Evolutionary conservation across 768 basidiomycete species (phyloP).

Genomic region (Mycena latifolia): DNA sequence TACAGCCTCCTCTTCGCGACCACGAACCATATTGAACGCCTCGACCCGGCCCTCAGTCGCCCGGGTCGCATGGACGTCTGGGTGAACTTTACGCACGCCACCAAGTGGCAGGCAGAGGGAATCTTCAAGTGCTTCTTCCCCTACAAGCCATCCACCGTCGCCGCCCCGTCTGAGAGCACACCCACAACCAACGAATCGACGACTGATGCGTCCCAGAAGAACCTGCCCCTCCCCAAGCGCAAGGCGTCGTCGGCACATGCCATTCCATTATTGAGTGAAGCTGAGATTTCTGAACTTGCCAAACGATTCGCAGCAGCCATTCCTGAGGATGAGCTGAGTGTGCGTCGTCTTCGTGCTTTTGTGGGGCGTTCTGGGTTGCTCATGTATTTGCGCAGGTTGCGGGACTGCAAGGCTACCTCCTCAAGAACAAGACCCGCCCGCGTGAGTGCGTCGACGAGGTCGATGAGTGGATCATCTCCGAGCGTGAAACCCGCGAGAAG

Average conservation of each 20-base stretch:
- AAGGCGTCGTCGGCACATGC: conserved; percentile 65
- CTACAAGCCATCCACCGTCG: conserved; percentile 57
- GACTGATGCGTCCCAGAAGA: conserved; percentile 70
- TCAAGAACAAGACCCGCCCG: conserved; percentile 93
- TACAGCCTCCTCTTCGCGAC: conserved; percentile 87
- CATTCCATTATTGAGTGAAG: conserved; percentile 79
- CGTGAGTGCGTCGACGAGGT: conserved; percentile 88
- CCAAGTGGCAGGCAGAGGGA: conserved; percentile 93
- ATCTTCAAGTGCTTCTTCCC: conserved; percentile 98
- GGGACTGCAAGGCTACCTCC: conserved; percentile 85
- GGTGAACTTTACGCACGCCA: conserved; percentile 92
- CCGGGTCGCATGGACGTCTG: conserved; percentile 95
- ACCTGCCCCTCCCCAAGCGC: conserved; percentile 75
- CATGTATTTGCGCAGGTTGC: conserved; percentile 67
- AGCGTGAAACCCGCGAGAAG: conserved; percentile 87
- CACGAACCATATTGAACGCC: conserved; percentile 93
- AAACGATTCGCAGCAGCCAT: conserved; percentile 87
- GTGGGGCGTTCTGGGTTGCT: neutral
- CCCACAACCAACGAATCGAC: conserved; percentile 34
- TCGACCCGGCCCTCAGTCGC: conserved; percentile 89
- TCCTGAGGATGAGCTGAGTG: conserved; percentile 90
- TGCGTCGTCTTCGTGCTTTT: conserved; percentile 51
- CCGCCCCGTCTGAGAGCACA: conserved; percentile 38
- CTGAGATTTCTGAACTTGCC: conserved; percentile 81
- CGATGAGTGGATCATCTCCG: conserved; percentile 80